Conservation (phyloP, 352 stramenopile genomes). For the Plasmopara muralis region DNA sequence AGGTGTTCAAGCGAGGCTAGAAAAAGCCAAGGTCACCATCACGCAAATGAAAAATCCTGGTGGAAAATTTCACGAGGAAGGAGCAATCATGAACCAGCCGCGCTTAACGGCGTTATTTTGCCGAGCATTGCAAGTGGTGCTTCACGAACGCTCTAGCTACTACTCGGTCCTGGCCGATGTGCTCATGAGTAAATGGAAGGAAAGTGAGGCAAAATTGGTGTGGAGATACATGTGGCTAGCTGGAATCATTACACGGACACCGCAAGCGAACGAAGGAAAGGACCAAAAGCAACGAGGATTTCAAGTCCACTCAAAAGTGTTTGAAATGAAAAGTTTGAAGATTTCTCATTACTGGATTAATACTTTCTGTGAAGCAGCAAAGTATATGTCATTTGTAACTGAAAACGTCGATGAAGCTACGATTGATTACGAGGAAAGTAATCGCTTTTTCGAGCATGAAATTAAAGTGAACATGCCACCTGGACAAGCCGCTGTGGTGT, state of each 20-base stretch:
- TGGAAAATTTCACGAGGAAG: slow-evolving; percentile 66
- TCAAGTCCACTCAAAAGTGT: slow-evolving; percentile 59
- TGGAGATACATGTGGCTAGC: slow-evolving; percentile 80
- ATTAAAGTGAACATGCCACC: slow-evolving; percentile 43
- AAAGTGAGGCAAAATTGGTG: slow-evolving; percentile 74
- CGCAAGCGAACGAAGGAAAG: slow-evolving; percentile 34
- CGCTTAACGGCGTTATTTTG: slow-evolving; percentile 54
- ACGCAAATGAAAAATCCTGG: slow-evolving; percentile 65
- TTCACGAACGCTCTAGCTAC: slow-evolving; percentile 69
- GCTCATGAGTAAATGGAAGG: slow-evolving; percentile 64
- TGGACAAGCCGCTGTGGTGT: slow-evolving; percentile 42
- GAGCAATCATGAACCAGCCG: slow-evolving; percentile 46
- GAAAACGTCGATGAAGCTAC: slow-evolving; percentile 60
- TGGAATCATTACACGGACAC: slow-evolving; percentile 61
- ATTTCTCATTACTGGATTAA: slow-evolving; percentile 59
- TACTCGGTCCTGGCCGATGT: slow-evolving; percentile 64
- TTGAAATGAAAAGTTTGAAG: slow-evolving; percentile 64
- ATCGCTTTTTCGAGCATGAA: slow-evolving; percentile 54
- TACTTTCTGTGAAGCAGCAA: slow-evolving; percentile 63
- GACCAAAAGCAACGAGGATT: slow-evolving; percentile 67
- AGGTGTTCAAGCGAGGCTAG: slow-evolving; percentile 50
- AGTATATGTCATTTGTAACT: slow-evolving; percentile 65
- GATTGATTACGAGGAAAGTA: slow-evolving; percentile 27
- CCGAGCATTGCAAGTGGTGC: slow-evolving; percentile 73
- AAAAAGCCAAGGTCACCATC: slow-evolving; percentile 51